phyloP scores from a whole-genome alignment of 2,329 filamentous ascomycete genomes.

The Colletotrichum karsti region DNA sequence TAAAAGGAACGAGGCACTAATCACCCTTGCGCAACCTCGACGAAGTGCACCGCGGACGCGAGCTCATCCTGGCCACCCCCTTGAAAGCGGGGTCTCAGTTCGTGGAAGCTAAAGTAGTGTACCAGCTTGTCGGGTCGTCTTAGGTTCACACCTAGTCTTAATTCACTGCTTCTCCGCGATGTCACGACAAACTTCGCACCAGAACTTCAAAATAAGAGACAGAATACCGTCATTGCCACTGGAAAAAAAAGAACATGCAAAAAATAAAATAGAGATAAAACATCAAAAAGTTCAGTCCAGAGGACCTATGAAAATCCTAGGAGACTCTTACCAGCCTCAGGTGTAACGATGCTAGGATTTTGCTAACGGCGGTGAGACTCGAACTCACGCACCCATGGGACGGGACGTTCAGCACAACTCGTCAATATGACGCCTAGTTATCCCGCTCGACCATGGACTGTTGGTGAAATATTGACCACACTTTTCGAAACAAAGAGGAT shows the following conservation, averaged over 20 bases:
- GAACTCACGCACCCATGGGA: slow-evolving; percentile 3
- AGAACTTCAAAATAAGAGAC: not conserved
- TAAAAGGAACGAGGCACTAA: too few relatives aligned
- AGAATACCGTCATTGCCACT: not conserved
- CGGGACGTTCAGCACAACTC: not conserved
- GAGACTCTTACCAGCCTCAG: slow-evolving; percentile 17
- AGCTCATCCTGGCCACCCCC: not conserved
- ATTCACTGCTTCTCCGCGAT: not conserved
- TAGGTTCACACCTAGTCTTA: not conserved
- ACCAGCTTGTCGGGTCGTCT: not conserved
- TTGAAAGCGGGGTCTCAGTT: not conserved
- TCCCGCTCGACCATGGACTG: not conserved
- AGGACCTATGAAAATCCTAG: slow-evolving; percentile 1
- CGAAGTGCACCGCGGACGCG: not conserved
- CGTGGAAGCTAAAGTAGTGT: not conserved
- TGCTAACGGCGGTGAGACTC: not conserved
- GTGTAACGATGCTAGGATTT: slow-evolving; percentile 9
- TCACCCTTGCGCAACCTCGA: not conserved
- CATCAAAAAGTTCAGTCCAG: not conserved
- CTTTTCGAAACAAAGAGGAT: not conserved
- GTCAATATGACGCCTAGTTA: not conserved
- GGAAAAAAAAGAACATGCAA: not conserved
- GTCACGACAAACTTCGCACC: not conserved
- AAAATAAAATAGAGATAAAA: not conserved
- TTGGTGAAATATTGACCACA: not conserved